Percentiles rank a stretch among this genome's conserved stretches.
phyloP scores from a whole-genome alignment of 805 yeast genomes.

The Danielia reshetovae region DNA sequence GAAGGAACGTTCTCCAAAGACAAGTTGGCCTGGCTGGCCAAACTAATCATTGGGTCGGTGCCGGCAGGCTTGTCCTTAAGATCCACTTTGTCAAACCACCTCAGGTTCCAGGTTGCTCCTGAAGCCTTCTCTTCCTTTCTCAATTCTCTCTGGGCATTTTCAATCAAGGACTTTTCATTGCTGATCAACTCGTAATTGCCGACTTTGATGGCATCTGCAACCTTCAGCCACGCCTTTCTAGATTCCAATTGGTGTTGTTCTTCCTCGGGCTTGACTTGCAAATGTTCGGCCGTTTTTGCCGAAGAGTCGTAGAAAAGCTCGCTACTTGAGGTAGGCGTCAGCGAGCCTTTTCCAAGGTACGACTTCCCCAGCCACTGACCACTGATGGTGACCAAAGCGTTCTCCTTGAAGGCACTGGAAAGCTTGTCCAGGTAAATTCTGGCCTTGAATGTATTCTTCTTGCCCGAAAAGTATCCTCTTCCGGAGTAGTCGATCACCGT shows the following conservation, averaged over 20 bases:
- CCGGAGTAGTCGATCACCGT: conserved; percentile 80
- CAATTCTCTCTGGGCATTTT: conserved; percentile 78
- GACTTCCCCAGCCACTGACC: conserved; percentile 94
- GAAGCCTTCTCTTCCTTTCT: conserved; percentile 67
- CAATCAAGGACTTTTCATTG: conserved; percentile 71
- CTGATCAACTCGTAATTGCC: conserved; percentile 77
- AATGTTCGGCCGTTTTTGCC: conserved; percentile 46
- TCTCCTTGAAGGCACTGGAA: conserved; percentile 48
- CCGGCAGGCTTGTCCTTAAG: conserved; percentile 16
- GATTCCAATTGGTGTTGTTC: conserved; percentile 79
- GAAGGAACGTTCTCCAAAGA: conserved; percentile 66
- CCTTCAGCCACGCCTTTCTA: conserved; percentile 85
- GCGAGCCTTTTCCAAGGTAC: conserved; percentile 54
- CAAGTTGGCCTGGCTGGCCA: conserved; percentile 46
- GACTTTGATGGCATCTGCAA: conserved; percentile 77
- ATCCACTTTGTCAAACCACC: conserved; percentile 66
- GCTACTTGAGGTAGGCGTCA: conserved; percentile 42
- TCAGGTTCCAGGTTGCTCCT: conserved; percentile 66
- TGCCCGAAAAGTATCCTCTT: conserved; percentile 92
- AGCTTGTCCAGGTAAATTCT: conserved; percentile 57
- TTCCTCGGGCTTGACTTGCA: conserved; percentile 75
- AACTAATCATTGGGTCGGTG: conserved; percentile 30
- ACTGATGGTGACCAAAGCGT: conserved; percentile 69
- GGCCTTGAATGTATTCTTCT: conserved; percentile 89
- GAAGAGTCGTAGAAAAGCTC: conserved; percentile 63